These are phyloP conservation scores for Leccinum barrowsii DNA, from an alignment of 768 basidiomycete genomes.

Conservation along the genomic window DNA sequence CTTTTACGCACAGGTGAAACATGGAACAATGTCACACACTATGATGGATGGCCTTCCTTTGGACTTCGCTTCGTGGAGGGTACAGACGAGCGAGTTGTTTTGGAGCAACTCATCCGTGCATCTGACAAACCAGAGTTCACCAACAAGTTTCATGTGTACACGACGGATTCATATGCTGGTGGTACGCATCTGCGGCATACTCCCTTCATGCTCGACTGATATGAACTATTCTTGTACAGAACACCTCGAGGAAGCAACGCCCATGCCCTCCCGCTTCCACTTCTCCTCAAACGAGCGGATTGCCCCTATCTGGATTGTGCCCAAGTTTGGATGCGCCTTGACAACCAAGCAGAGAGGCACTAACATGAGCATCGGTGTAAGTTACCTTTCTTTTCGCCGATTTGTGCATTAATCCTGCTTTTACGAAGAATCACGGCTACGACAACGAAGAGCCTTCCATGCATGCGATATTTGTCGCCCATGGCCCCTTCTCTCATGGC, in stretches of 20 bases:
- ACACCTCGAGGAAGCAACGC: constrained; percentile 10
- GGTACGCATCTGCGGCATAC: constrained; percentile 1
- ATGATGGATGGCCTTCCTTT: constrained; percentile 89
- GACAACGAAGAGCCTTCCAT: constrained; percentile 75
- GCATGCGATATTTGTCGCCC: constrained; percentile 89
- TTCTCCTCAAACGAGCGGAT: constrained; percentile 73
- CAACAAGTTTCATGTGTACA: constrained; percentile 61
- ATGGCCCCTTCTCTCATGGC: constrained; percentile 79
- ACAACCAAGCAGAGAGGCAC: constrained; percentile 62
- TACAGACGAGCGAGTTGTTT: constrained; percentile 55
- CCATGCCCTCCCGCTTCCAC: constrained; percentile 79
- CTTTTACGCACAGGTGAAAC: constrained; percentile 15
- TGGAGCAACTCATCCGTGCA: constrained; percentile 52
- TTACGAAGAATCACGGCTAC: constrained; percentile 78
- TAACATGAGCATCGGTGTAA: constrained; percentile 72
- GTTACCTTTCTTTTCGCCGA: constrained; percentile 23
- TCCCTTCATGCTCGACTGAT: neutral
- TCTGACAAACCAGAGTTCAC: constrained; percentile 39
- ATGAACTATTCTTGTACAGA: constrained; percentile 1
- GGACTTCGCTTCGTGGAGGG: constrained; percentile 69
- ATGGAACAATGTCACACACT: constrained; percentile 41
- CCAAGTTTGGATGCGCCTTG: constrained; percentile 75
- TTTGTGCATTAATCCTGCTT: neutral
- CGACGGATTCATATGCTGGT: constrained; percentile 22
- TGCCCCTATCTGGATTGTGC: constrained; percentile 83